Conservation (phyloP, 257 asterid genomes). For the Anisodus acutangulus region DNA sequence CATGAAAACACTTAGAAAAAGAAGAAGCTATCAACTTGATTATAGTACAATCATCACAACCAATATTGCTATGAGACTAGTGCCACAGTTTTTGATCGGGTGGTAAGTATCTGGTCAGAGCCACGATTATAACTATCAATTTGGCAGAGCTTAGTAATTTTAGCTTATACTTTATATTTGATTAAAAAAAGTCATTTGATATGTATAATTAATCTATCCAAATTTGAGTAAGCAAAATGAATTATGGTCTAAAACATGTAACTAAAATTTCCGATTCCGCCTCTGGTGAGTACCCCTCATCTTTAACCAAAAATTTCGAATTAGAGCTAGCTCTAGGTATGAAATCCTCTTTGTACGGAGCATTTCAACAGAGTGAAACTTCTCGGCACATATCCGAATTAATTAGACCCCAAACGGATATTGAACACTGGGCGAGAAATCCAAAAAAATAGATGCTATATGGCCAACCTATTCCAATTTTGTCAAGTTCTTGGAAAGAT, state of each 20-base stretch:
- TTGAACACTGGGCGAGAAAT: not conserved
- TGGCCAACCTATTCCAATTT: constrained; percentile 20
- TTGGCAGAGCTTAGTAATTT: too few relatives aligned
- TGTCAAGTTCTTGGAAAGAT: not conserved
- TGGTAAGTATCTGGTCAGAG: not conserved
- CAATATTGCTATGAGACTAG: not conserved
- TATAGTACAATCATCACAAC: constrained; percentile 18
- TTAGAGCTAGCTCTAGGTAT: not conserved
- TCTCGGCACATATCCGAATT: not conserved
- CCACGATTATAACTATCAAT: too few relatives aligned
- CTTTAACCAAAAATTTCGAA: not conserved
- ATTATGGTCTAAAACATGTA: too few relatives aligned
- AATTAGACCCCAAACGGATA: not conserved
- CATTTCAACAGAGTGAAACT: not conserved
- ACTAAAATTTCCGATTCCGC: too few relatives aligned
- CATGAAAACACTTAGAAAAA: not conserved
- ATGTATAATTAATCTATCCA: too few relatives aligned
- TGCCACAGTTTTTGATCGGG: not conserved
- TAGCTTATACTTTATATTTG: too few relatives aligned
- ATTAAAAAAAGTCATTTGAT: too few relatives aligned
- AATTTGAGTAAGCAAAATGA: too few relatives aligned
- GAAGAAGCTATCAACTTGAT: not conserved
- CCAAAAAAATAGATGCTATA: not conserved
- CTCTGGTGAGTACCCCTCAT: not conserved
- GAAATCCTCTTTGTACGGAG: not conserved